Percentiles rank a stretch among this genome's conserved stretches.
Conservation (phyloP, 139 green algal species). For the Limnomonas spitsbergensis region DNA sequence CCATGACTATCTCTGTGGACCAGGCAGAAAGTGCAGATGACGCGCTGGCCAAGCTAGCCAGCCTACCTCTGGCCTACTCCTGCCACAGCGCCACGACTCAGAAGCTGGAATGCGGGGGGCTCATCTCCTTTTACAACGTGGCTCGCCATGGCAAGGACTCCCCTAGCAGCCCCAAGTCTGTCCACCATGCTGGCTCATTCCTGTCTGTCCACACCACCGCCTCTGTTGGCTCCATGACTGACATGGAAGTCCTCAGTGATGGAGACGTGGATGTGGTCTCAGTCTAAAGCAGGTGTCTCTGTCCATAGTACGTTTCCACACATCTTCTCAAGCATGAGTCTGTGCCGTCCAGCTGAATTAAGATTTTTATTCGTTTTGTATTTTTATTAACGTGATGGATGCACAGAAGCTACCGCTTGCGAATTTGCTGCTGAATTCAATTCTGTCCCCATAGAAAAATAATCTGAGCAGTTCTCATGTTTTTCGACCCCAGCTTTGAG, state of each 20-base stretch:
- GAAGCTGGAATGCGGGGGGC: constrained; percentile 24
- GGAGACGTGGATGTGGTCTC: not conserved
- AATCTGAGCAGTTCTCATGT: too few species aligned
- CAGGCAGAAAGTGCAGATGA: constrained; percentile 15
- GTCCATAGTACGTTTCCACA: too few species aligned
- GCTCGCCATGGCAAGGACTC: constrained; percentile 4
- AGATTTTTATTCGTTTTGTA: too few species aligned
- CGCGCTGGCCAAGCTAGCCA: constrained; percentile 14
- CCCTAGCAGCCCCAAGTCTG: constrained; percentile 19
- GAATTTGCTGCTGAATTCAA: too few species aligned
- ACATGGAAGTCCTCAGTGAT: not conserved
- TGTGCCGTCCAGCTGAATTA: too few species aligned
- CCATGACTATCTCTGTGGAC: constrained; percentile 46
- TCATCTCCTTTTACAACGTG: constrained; percentile 13
- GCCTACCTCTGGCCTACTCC: constrained; percentile 35
- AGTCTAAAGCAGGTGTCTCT: too few species aligned
- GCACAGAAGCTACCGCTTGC: too few species aligned
- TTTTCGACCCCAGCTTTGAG: too few species aligned
- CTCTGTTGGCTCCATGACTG: not conserved
- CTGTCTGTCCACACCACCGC: constrained; percentile 27
- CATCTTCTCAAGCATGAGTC: too few species aligned
- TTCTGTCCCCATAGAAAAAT: too few species aligned
- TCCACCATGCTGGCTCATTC: constrained; percentile 37
- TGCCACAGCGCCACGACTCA: constrained; percentile 37
- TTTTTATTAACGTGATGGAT: too few species aligned